Conservation (phyloP, 139 green algal genomes). For the Trebouxia sp. region DNA sequence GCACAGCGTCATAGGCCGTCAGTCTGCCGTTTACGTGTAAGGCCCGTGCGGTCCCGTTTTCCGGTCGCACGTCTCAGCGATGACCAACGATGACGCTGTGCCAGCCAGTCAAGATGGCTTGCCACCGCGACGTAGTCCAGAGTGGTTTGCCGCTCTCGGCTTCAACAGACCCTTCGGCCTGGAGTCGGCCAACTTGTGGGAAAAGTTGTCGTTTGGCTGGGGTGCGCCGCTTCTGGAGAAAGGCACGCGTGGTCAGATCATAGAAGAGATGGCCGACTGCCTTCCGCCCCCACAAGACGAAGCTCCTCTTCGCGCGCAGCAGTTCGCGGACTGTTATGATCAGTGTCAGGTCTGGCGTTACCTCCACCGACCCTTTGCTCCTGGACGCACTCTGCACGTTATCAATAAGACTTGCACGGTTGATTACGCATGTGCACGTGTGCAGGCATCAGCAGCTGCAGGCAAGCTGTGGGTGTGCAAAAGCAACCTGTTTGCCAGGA, state of each 20-base stretch:
- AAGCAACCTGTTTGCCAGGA: conserved; percentile 44
- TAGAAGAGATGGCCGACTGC: conserved; percentile 36
- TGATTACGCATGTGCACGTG: too few species aligned
- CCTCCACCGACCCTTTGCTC: too few species aligned
- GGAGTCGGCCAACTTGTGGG: conserved; percentile 3
- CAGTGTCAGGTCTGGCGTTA: too few species aligned
- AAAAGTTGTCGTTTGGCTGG: conserved; percentile 53
- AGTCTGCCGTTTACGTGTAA: too few species aligned
- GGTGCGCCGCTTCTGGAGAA: conserved; percentile 50
- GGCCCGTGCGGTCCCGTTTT: too few species aligned
- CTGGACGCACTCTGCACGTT: too few species aligned
- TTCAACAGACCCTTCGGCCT: conserved; percentile 28
- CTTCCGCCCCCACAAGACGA: conserved; percentile 38
- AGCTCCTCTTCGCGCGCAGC: conserved; percentile 37
- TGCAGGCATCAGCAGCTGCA: background rate
- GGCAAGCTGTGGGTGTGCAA: background rate
- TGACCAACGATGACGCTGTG: too few species aligned
- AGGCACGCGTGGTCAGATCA: conserved; percentile 26
- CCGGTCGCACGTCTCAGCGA: too few species aligned
- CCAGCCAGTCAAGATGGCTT: background rate
- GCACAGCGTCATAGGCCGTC: too few species aligned
- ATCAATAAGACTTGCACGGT: too few species aligned
- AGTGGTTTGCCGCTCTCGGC: conserved; percentile 6
- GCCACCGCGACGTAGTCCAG: background rate
- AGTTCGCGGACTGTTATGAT: conserved; percentile 57